Percentiles rank a stretch among this genome's conserved stretches.
Conservation (phyloP, 352 stramenopile species). For the Phytophthora syringae region DNA sequence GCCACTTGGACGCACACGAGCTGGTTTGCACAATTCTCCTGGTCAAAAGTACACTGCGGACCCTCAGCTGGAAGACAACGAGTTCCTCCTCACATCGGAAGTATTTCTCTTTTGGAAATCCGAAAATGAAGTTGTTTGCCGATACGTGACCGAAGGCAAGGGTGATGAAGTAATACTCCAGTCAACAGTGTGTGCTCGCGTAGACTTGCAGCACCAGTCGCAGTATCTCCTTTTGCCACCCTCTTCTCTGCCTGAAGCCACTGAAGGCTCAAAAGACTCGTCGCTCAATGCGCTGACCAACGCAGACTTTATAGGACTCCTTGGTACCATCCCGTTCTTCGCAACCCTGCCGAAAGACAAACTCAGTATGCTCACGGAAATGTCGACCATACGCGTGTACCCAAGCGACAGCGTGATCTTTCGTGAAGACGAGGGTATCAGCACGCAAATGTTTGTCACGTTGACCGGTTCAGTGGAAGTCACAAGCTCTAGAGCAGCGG, state of each 20-base stretch:
- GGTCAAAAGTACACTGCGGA: slow-evolving; percentile 27
- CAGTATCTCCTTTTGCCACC: slow-evolving; percentile 44
- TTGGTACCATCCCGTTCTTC: slow-evolving; percentile 80
- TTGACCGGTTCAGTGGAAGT: slow-evolving; percentile 69
- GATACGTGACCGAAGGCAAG: slow-evolving; percentile 60
- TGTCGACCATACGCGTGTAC: slow-evolving; percentile 82
- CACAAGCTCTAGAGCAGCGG: slow-evolving; percentile 53
- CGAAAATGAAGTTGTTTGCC: slow-evolving; percentile 62
- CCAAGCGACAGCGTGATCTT: slow-evolving; percentile 74
- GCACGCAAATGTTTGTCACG: slow-evolving; percentile 83
- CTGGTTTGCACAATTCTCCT: slow-evolving; percentile 6
- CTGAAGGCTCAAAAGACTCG: slow-evolving; percentile 20
- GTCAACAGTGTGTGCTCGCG: slow-evolving; percentile 52
- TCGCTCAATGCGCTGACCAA: slow-evolving; percentile 75
- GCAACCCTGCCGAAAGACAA: slow-evolving; percentile 63
- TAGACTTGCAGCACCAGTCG: slow-evolving; percentile 52
- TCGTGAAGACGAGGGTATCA: slow-evolving; percentile 78
- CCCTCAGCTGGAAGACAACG: slow-evolving; percentile 33
- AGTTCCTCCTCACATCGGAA: slow-evolving; percentile 47
- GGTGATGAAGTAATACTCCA: slow-evolving; percentile 76
- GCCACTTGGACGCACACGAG: slow-evolving; percentile 20
- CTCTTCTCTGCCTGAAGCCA: slow-evolving; percentile 3
- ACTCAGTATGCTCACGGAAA: slow-evolving; percentile 65
- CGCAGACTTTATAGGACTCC: slow-evolving; percentile 63
- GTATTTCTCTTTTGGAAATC: slow-evolving; percentile 73